Evolutionary conservation across 2,329 filamentous ascomycete species (phyloP), one percentile per base, ranked within the genome.

Genomic region (Davidsoniella eucalypti): DNA sequence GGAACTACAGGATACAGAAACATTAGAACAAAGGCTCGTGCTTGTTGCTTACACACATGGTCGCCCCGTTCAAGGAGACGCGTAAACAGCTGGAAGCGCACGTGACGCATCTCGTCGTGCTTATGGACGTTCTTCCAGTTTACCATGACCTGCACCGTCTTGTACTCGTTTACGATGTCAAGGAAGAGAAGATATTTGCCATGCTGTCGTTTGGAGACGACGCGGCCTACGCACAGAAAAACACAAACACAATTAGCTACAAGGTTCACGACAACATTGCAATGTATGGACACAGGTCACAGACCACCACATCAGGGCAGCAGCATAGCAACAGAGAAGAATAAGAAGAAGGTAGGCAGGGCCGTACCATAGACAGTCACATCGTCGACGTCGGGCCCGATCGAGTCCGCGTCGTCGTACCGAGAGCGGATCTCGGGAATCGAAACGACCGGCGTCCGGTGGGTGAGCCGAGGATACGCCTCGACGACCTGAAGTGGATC

Each of bases 101-200:
- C 60, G 23, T 58, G 55, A 36, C 62, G 62, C 40, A 66, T 57
- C 25, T 64, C 61, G 44, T 64, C 57, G 53, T 57, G 57, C 48
- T 56, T 54, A 52, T 45, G 54, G 47, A 65, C 55, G 54, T 58
- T 74, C 53, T 71, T 70, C 57, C 80, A 71, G 64, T 84, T 84
- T 63, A 84, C 73, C 68, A 94, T 78, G 54, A 81, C 73, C 65
- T 98, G 92, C 33, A 93, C 64, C 55, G 73, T 76, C 57, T 78
- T 67, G 52, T 80, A 82, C 60, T 86, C 78, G 62, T 87, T 79
- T 57, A 79, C 70, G 46, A 96, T 67, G 64, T 92, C 84, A 56
- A 95, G 64, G 64, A 98, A 98, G 55, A 87, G 70, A 57, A 98
- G 78, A 65, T 84, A 86, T 57, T 77, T 80, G 56, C 88, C 81